Evolutionary conservation across 148 eudicot genomes (phyloP), one percentile per base, ranked within the genome.

Genomic region (Fagopyrum esculentum): DNA sequence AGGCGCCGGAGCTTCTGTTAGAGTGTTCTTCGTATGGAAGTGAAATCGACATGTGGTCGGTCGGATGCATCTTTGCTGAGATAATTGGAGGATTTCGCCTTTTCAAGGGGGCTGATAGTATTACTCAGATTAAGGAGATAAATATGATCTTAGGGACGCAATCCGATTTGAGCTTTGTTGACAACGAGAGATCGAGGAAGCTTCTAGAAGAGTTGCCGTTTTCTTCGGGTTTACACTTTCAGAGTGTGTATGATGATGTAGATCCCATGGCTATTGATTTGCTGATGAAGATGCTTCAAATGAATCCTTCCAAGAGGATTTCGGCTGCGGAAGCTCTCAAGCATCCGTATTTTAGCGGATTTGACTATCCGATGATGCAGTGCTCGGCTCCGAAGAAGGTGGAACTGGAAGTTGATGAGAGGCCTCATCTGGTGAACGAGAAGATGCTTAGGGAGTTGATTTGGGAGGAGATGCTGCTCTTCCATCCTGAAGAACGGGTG

Each of bases 21-120:
- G 5, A 72, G 4, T 75, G 79, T 47, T 68, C 45, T 64, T 55
- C 22, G 60, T 84, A 86, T 8, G 84, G 82, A 5, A 22, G 84
- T 9, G 59, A 82, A 3, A 66, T 86, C 26, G 87, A 86, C 48
- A 70, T 86, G 0, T 86, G 87, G 89, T 78, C 87, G 0, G 86
- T 72, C 0, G 89, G 87, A 0, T 86, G 89, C 73, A 82, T 84
- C 51, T 80, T 86, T 3, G 89, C 87, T 4, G 89, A 84, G 69
- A 16, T 86, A 9, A 66, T 86, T 4, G 82, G 85, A 0, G 73
- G 85, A 2, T 45, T 74, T 26, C 85, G 83, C 0, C 1, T 86
- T 9, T 86, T 86, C 26, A 80, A 78, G 0, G 89, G 89, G 1
- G 64, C 17, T 0, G 73, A 74, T 6, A n/a, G 26, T 35, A 45